Conservation (phyloP, 192 early-diverging fungal species). For the Entophlyctis helioformis region DNA sequence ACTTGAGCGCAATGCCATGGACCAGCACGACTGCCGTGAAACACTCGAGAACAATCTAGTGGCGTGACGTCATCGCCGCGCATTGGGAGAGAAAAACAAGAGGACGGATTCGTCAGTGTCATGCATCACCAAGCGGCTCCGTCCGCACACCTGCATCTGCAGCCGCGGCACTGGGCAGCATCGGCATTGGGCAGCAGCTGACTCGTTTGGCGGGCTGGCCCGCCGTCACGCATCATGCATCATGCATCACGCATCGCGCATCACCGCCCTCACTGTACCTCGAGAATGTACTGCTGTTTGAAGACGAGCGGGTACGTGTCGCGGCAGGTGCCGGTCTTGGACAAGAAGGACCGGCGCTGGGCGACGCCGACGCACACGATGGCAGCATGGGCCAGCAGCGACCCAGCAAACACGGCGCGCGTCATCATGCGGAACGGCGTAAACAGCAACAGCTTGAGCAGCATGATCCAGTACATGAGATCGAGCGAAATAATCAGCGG, state of each 20-base stretch:
- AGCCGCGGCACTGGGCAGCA: too few species aligned
- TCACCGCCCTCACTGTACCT: too few species aligned
- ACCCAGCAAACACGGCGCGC: conserved; percentile 1
- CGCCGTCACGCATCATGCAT: too few species aligned
- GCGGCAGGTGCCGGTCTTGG: conserved; percentile 3
- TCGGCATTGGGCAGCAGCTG: too few species aligned
- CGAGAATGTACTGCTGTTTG: conserved; percentile 20
- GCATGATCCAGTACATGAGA: conserved; percentile 15
- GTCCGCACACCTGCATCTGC: too few species aligned
- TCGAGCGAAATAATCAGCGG: conserved; percentile 7
- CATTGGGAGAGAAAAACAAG: too few species aligned
- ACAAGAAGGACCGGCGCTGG: not conserved
- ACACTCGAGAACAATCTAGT: conserved; percentile 10
- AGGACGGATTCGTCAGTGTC: too few species aligned
- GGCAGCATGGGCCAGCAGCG: conserved; percentile 5
- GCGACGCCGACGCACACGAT: conserved; percentile 1
- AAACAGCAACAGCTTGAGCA: conserved; percentile 17
- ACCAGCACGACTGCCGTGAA: conserved; percentile 9
- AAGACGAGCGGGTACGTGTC: conserved; percentile 11
- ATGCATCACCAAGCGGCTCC: too few species aligned
- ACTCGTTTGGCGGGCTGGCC: too few species aligned
- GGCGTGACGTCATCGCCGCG: too few species aligned
- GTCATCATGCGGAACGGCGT: conserved; percentile 2
- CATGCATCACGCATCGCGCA: too few species aligned
- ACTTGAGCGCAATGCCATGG: conserved; percentile 4